Evolutionary conservation across 2,329 filamentous ascomycete genomes (phyloP).

Genomic region (Fusarium succisae): DNA sequence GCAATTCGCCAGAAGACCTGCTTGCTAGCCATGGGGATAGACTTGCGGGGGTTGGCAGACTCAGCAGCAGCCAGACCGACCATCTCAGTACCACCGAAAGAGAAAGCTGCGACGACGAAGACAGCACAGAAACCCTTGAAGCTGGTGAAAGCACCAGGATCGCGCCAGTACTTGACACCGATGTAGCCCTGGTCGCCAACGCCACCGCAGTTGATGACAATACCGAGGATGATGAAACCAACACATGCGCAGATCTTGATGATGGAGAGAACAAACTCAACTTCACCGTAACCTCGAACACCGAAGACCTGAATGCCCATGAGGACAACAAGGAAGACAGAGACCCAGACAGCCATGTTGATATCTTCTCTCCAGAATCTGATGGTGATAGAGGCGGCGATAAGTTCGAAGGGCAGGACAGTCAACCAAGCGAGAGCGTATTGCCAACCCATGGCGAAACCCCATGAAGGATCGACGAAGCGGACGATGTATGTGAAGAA

Average conservation of each 20-base stretch:
- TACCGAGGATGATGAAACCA: slow-evolving; percentile 76
- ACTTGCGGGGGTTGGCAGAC: slow-evolving; percentile 79
- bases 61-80: slow-evolving; percentile 82
- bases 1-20: slow-evolving; percentile 96
- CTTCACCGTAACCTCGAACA: slow-evolving; percentile 88
- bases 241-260: slow-evolving; percentile 81
- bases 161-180: slow-evolving; percentile 77
- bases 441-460: slow-evolving; percentile 96
- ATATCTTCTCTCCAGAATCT: slow-evolving; percentile 77
- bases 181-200: slow-evolving; percentile 79
- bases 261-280: slow-evolving; percentile 86
- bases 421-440: slow-evolving; percentile 90
- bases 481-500: slow-evolving; percentile 92
- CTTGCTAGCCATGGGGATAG: slow-evolving; percentile 86
- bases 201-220: slow-evolving; percentile 86
- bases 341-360: slow-evolving; percentile 79
- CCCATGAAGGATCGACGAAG: slow-evolving; percentile 93
- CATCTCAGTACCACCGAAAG: slow-evolving; percentile 79
- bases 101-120: slow-evolving; percentile 78
- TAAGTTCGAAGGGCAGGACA: slow-evolving; percentile 84
- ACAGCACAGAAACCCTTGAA: slow-evolving; percentile 83
- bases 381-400: slow-evolving; percentile 85
- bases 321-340: slow-evolving; percentile 81
- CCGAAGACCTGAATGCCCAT: slow-evolving; percentile 87
- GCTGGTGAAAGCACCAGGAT: slow-evolving; percentile 84